These are phyloP conservation scores for Aspergillus brasiliensis DNA, from an alignment of 2,329 filamentous ascomycete genomes.

Conservation along the genomic window DNA sequence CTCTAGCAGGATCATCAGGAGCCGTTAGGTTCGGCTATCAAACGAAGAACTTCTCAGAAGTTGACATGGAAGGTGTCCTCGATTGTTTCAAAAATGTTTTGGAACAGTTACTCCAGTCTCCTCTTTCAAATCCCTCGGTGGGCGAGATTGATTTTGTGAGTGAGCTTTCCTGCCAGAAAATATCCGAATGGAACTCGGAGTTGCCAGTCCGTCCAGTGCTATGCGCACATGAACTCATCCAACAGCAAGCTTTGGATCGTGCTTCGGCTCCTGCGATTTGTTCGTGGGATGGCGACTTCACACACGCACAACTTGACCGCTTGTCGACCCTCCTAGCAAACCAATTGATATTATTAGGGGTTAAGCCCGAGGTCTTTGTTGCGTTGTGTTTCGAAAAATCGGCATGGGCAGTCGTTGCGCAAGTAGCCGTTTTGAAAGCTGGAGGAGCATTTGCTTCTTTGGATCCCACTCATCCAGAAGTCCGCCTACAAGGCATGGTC, in stretches of 20 bases:
- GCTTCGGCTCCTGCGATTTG: constrained; percentile 34
- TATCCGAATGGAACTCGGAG: constrained; percentile 38
- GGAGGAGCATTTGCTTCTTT: constrained; percentile 47
- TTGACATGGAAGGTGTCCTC: constrained; percentile 33
- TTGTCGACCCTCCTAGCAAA: constrained; percentile 41
- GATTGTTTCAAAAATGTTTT: constrained; percentile 38
- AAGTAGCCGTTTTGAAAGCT: constrained; percentile 45
- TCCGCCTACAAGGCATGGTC: constrained; percentile 38
- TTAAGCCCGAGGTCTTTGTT: constrained; percentile 43
- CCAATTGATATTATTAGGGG: constrained; percentile 39
- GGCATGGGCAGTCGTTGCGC: constrained; percentile 45
- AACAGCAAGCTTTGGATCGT: constrained; percentile 30
- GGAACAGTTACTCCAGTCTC: constrained; percentile 26
- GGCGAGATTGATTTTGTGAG: constrained; percentile 35
- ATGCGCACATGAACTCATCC: constrained; percentile 42
- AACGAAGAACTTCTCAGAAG: constrained; percentile 51
- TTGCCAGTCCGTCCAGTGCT: constrained; percentile 32
- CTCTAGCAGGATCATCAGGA: constrained; percentile 36
- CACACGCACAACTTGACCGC: constrained; percentile 39
- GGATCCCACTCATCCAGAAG: constrained; percentile 44
- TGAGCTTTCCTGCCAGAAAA: constrained; percentile 31
- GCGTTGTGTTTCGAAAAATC: constrained; percentile 49
- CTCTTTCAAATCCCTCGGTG: constrained; percentile 19
- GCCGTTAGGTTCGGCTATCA: constrained; percentile 56
- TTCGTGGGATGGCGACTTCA: constrained; percentile 41